Evolutionary conservation across 2,329 filamentous ascomycete genomes (phyloP).

Genomic region (Gnomoniopsis smithogilvyi): DNA sequence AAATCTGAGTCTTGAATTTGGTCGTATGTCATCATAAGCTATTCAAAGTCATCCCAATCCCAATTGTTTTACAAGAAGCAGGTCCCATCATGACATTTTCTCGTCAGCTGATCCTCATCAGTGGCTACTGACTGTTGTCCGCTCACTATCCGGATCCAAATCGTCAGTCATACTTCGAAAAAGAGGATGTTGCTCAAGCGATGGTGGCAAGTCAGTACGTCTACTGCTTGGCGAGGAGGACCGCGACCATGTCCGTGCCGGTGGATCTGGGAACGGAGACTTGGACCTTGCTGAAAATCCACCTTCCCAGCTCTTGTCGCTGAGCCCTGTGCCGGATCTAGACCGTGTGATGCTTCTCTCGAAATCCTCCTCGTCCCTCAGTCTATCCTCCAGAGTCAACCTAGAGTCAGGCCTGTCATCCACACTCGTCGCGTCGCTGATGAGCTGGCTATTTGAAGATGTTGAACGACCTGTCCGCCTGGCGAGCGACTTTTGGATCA

Average conservation of each 20-base stretch:
- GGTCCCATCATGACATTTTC: background rate
- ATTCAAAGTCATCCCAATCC: background rate
- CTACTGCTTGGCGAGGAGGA: constrained; percentile 10
- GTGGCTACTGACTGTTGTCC: background rate
- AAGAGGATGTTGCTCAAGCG: constrained; percentile 11
- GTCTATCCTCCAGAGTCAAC: constrained; percentile 17
- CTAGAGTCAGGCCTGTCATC: constrained; percentile 11
- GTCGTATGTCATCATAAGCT: background rate
- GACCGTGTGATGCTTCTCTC: constrained; percentile 28
- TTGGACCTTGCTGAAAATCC: background rate
- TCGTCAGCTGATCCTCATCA: background rate
- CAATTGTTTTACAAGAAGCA: background rate
- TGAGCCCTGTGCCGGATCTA: background rate
- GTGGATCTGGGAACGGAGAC: constrained; percentile 7
- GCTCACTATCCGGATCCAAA: background rate
- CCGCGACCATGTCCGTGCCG: constrained; percentile 2
- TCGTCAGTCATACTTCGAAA: background rate
- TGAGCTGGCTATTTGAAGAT: constrained; percentile 12
- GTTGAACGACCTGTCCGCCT: constrained; percentile 22
- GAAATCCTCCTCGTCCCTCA: constrained; percentile 35
- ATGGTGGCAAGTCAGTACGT: constrained; percentile 5
- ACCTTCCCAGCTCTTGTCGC: constrained; percentile 6
- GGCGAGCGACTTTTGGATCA: constrained; percentile 42
- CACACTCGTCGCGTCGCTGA: background rate
- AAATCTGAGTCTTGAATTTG: background rate